Evolutionary conservation across 805 yeast species (phyloP).

Genomic region (Pichia phayaonensis): DNA sequence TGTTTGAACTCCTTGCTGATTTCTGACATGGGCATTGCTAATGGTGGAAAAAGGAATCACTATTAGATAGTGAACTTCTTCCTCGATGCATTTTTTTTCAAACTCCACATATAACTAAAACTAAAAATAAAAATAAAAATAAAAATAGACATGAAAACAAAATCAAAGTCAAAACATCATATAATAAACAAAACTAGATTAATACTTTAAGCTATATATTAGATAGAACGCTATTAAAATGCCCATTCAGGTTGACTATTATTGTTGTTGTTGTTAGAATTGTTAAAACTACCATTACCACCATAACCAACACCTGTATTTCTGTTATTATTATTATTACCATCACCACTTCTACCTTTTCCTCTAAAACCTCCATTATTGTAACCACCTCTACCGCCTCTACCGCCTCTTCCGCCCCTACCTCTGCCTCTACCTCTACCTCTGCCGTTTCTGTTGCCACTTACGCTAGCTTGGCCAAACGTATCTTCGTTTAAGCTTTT

Average conservation of each 20-base stretch:
- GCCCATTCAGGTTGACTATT: constrained; percentile 24
- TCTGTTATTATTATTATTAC: constrained; percentile 26
- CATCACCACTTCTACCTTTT: constrained; percentile 42
- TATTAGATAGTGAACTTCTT: too few species aligned
- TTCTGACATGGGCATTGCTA: background rate
- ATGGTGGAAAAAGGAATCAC: too few species aligned
- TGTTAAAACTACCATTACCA: background rate
- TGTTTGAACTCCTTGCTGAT: background rate
- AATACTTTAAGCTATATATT: background rate
- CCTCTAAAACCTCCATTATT: constrained; percentile 23
- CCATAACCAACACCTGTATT: constrained; percentile 15
- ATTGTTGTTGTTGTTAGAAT: background rate
- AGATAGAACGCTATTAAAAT: background rate
- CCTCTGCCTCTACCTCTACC: constrained; percentile 47
- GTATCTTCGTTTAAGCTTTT: constrained; percentile 70
- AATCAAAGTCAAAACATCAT: background rate
- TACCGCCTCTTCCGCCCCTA: constrained; percentile 28
- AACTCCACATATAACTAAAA: too few species aligned
- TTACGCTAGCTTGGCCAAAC: constrained; percentile 57
- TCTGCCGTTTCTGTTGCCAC: constrained; percentile 11
- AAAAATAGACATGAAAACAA: too few species aligned
- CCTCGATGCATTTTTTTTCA: too few species aligned
- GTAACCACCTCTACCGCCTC: constrained; percentile 15
- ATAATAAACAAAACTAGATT: too few species aligned
- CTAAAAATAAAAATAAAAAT: too few species aligned